Evolutionary conservation across 495 filamentous ascomycete species (phyloP), one percentile per base, ranked within the genome.

Genomic region (Penicillium ochrochloron): DNA sequence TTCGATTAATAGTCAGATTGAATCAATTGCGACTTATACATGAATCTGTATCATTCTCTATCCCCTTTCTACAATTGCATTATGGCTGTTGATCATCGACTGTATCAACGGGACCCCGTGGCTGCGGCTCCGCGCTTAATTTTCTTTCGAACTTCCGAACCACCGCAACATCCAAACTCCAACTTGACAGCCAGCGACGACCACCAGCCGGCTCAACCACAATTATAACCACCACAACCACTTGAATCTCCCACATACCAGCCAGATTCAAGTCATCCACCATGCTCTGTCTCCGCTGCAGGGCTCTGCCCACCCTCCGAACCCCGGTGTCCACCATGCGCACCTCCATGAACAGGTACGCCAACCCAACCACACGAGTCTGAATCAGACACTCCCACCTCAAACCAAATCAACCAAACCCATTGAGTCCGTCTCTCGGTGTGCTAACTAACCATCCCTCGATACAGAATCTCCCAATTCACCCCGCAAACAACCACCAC

Each of bases 121-220:
- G 73, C 73, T 73, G 70, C 68, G 69, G 67, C 67, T 74, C 70
- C 72, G 71, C 70, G 74, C 72, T 75, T 73, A 79, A 75, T 77
- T 77, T 77, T 77, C 70, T 70, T 61, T 74, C 70, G 48, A 57
- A 53, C 67, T 65, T 69, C 72, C 72, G 63, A 54, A 29, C 51
- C 68, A 63, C 68, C 67, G 67, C 71, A 70, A 67, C 25, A 27
- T 27, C 25, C 25, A 27, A 27, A n/a, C 63, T 60, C 59, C 29
- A 15, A 29, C 61, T 14, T 10, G 10, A 37, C 10, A 11, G 65
- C 57, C 65, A 60, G 50, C 48, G 41, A 61, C 34, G 44, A 37
- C 65, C 62, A 48, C 29, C 53, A 52, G 59, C 39, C 59, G 52
- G 58, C 57, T 57, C 44, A 50, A 23, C 58, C 44, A 44, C 42